Evolutionary conservation across 2,329 filamentous ascomycete genomes (phyloP), one percentile per base, ranked within the genome.

Genomic region (Pestalotiopsis sp.): DNA sequence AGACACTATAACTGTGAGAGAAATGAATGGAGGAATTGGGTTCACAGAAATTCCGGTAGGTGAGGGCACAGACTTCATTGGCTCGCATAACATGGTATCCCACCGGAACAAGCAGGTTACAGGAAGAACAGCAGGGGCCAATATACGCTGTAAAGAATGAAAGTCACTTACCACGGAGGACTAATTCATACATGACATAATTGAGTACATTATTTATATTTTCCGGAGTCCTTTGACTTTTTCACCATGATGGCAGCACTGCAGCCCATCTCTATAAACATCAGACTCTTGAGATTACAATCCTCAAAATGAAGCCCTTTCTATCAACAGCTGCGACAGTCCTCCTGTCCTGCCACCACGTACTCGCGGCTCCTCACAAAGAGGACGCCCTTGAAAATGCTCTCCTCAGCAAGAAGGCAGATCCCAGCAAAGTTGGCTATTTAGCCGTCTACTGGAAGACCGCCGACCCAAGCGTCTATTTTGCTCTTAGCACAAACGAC

Each of bases 381-480:
- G 17, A n/a, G 3, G 45, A 11, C 6, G 9, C 45, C 23, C 57
- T 59, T 11, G 17, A 36, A 14, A 23, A 5, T 11, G 3, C 17
- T n/a, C 27, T 59, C 12, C 57, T 59, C 23, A 14, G 25, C 3
- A 64, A 64, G 12, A 64, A 49, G 39, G 61, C 61, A 4, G 61
- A 64, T 31, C 31, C 61, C 14, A 49, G 9, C 39, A 64, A 64
- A 12, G 61, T 64, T 12, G 61, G 61, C 20, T 64, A 64, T 38
- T 5, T 64, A 13, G 61, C 61, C 2, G 61, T 49, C n/a, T 64
- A 64, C n/a, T 64, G 39, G 61, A 64, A 49, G 39, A 64, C 61
- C 0, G 11, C 20, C 4, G 61, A 45, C 1, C 4, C 36, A 3
- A 38, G 61, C 20, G 61, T 64, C 36, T 49, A n/a, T 20, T 64